Percentiles rank a stretch among this genome's conserved stretches.
phyloP scores from a whole-genome alignment of 768 basidiomycete genomes.

The Tylopilus rubrobrunneus region DNA sequence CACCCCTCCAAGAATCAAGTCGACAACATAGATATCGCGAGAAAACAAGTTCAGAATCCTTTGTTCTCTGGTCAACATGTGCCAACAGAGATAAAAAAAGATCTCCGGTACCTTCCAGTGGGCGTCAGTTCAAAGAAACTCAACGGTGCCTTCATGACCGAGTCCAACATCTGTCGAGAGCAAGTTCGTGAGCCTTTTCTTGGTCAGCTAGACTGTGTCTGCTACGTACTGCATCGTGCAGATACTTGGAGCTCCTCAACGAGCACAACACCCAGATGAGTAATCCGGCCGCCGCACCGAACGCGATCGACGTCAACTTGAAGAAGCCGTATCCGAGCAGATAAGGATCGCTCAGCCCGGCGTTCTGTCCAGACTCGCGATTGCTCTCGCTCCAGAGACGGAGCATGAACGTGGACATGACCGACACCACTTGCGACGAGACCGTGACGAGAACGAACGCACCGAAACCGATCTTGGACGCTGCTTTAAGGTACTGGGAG shows the following conservation, averaged over 20 bases:
- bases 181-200: neutral
- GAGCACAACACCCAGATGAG: constrained; percentile 77
- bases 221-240: constrained; percentile 69
- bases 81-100: neutral
- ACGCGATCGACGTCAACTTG: constrained; percentile 52
- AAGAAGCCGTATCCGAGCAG: constrained; percentile 66
- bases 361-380: constrained; percentile 50
- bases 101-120: constrained; percentile 58
- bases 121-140: constrained; percentile 91
- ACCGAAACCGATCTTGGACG: constrained; percentile 67
- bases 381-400: constrained; percentile 84
- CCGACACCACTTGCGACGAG: constrained; percentile 53
- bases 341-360: constrained; percentile 51
- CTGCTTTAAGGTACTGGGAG: constrained; percentile 70
- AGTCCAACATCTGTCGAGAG: constrained; percentile 61
- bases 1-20: constrained; percentile 73
- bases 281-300: constrained; percentile 53
- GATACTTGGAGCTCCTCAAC: constrained; percentile 62
- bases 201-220: neutral
- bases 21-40: constrained; percentile 82
- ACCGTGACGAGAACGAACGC: constrained; percentile 59
- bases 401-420: constrained; percentile 63
- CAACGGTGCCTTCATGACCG: constrained; percentile 79
- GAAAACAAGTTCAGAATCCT: constrained; percentile 91
- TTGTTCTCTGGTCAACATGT: neutral